Conservation (phyloP, 176 grass and related monocot genomes). For the Zoysia pacifica region DNA sequence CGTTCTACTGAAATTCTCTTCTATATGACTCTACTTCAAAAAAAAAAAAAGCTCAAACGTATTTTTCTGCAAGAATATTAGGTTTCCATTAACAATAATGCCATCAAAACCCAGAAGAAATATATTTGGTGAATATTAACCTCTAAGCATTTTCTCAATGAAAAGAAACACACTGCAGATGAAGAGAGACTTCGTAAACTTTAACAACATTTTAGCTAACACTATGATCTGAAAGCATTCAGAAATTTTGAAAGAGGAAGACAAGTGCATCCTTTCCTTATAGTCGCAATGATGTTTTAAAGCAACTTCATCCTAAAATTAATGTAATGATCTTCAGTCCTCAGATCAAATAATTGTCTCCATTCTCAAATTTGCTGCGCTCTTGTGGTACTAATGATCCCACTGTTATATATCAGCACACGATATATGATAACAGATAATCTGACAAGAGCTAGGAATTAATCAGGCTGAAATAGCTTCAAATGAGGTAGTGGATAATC, state of each 20-base stretch:
- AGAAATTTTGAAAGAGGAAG: no score
- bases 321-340: not conserved
- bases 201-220: not conserved
- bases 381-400: not conserved
- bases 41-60: no score
- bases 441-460: not conserved
- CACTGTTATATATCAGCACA: not conserved
- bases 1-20: not conserved
- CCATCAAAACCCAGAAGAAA: not conserved
- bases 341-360: not conserved
- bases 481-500: not conserved
- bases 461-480: not conserved
- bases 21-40: not conserved
- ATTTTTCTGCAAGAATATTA: not conserved
- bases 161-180: not conserved
- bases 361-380: not conserved
- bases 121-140: not conserved
- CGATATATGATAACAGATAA: not conserved
- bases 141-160: not conserved
- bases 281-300: not conserved
- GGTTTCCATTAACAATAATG: not conserved
- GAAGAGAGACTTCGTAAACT: not conserved
- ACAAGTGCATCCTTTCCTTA: not conserved
- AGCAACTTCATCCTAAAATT: slow-evolving; percentile 5
- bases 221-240: no score